Base-by-base conservation (phyloP, 305 asterid genomes). In the Fraxinus baroniana region DNA sequence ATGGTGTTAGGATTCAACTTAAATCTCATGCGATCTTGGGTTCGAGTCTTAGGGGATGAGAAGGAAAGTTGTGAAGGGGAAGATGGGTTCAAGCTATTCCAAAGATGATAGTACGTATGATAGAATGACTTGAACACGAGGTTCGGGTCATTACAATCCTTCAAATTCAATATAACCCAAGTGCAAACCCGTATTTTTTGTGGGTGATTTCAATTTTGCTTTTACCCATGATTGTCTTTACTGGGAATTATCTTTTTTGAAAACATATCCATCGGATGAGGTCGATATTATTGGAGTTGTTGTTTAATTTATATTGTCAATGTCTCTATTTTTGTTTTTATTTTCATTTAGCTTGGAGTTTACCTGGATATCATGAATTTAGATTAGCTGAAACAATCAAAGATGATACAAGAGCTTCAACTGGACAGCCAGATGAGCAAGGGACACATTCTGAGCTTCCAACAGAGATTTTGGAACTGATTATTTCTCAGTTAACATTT, bases 391-490 rank as follows among this genome's bases (percentile, higher is more conserved):
- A 87, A 57, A 83, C 93, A 74, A 83, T 81, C 74, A 76, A 76
- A 76, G 87, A 85, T 57, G 87, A 81, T 49, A 70, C 44, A 76
- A 78, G 81, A 77, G 81, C 73, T 64, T 80, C 86, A 36, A 83
- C 44, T 70, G 77, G 18, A 12, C 83, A 83, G 71, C 49, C 60
- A 26, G 85, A 78, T 35, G 88, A 83, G 81, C 86, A 86, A 79
- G 83, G 85, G 33, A 44, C 88, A 62, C 85, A 85, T 74, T 70
- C 80, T 44, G 91, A 89, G 41, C 90, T 95, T 74, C 99, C 98
- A 24, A 83, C 36, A 2, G 97, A 94, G 73, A 87, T 95, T 55
- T 78, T 94, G 84, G 97, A 89, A 80, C 70, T 86, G 33, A 91
- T 95, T 72, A 80, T 95, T 66, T 87, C 93, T 30, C 91, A 77